Evolutionary conservation across 2,329 filamentous ascomycete genomes (phyloP).

Genomic region (Alternaria brassicae): DNA sequence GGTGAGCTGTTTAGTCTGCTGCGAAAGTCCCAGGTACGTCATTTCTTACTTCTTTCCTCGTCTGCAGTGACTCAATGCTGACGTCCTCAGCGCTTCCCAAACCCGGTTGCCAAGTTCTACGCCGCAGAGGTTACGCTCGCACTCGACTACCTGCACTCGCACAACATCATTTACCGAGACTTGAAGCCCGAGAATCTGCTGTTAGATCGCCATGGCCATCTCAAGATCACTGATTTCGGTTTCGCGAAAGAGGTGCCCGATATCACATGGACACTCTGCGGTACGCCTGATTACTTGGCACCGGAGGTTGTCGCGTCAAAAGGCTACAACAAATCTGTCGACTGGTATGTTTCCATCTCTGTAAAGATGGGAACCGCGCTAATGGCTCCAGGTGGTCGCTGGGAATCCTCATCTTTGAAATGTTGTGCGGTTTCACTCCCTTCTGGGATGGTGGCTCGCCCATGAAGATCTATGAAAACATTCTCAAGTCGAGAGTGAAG

Average conservation of each 20-base stretch:
- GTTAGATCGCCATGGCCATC: conserved; percentile 88
- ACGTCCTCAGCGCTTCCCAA: conserved; percentile 83
- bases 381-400: conserved; percentile 82
- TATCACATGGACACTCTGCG: conserved; percentile 98
- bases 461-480: conserved; percentile 99
- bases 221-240: conserved; percentile 98
- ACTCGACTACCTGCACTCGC: conserved; percentile 90
- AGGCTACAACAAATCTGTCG: conserved; percentile 99
- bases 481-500: conserved; percentile 92
- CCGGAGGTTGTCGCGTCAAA: conserved; percentile 99
- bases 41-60: not conserved
- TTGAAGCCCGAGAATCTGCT: conserved; percentile 94
- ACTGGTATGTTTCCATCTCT: conserved; percentile 73
- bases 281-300: conserved; percentile 95
- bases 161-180: conserved; percentile 97
- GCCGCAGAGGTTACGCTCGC: conserved; percentile 96
- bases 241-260: conserved; percentile 98
- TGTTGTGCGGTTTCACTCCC: conserved; percentile 98
- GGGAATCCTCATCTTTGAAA: conserved; percentile 98
- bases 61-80: not conserved
- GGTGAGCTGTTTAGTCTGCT: conserved; percentile 96
- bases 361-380: conserved; percentile 5
- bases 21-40: conserved; percentile 72
- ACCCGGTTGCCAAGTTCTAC: conserved; percentile 98
- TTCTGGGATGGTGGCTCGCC: conserved; percentile 99